These are phyloP conservation scores for Coprinopsis marcescibilis DNA, from an alignment of 768 basidiomycete species.

Conservation along the genomic window DNA sequence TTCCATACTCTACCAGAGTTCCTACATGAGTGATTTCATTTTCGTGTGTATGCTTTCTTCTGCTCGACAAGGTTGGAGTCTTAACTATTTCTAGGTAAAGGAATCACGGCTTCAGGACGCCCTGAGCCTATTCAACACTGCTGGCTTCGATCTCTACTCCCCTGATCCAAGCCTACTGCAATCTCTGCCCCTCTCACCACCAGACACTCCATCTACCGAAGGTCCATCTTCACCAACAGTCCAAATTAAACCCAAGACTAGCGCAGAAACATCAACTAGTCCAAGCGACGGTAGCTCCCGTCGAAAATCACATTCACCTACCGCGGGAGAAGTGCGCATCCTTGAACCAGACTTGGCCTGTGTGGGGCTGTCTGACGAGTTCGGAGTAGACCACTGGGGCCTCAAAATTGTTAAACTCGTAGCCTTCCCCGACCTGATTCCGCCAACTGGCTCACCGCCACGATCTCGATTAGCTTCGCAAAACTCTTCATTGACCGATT, in stretches of 20 bases:
- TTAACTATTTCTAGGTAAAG: slow-evolving; percentile 46
- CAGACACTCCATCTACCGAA: neutral
- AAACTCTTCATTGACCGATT: slow-evolving; percentile 8
- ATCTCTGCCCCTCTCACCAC: slow-evolving; percentile 13
- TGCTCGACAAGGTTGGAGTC: slow-evolving; percentile 1
- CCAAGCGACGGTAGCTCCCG: slow-evolving; percentile 19
- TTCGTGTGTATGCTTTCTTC: slow-evolving; percentile 44
- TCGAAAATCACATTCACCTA: slow-evolving; percentile 46
- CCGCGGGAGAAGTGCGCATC: slow-evolving; percentile 52
- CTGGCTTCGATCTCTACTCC: slow-evolving; percentile 63
- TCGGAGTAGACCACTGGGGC: slow-evolving; percentile 61
- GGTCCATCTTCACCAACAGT: no score
- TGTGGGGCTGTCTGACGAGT: slow-evolving; percentile 67
- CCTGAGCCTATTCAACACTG: slow-evolving; percentile 50
- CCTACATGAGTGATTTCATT: slow-evolving; percentile 79
- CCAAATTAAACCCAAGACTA: no score
- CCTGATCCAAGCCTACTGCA: slow-evolving; percentile 31
- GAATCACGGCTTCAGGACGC: slow-evolving; percentile 58
- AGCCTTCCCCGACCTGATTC: slow-evolving; percentile 69
- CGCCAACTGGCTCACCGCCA: slow-evolving; percentile 20
- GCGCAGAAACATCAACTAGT: no score
- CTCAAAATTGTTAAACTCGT: slow-evolving; percentile 75
- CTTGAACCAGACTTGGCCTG: slow-evolving; percentile 70
- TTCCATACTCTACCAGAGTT: slow-evolving; percentile 77
- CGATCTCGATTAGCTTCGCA: slow-evolving; percentile 11